Evolutionary conservation across 495 filamentous ascomycete genomes (phyloP).

Genomic region (Aspergillus funiculosus): DNA sequence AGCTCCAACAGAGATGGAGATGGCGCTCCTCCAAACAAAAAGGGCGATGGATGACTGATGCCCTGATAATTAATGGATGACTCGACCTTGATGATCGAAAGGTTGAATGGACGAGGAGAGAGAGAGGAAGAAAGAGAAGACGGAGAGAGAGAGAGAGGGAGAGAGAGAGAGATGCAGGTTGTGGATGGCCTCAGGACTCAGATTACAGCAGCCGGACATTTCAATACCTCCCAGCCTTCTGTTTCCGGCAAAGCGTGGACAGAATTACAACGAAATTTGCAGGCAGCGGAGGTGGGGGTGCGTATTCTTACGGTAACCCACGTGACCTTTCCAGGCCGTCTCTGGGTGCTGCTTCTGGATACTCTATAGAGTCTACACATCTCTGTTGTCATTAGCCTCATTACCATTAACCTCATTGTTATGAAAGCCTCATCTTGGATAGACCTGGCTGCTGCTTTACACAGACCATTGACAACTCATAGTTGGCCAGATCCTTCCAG

Average conservation of each 20-base stretch:
- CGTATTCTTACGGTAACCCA: conserved; percentile 16
- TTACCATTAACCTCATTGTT: background rate
- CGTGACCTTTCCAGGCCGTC: conserved; percentile 14
- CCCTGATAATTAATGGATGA: conserved; percentile 12
- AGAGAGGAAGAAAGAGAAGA: conserved; percentile 7
- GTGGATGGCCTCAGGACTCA: conserved; percentile 14
- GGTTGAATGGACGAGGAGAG: conserved; percentile 3
- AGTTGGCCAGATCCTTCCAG: background rate
- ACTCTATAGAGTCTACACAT: too few species aligned
- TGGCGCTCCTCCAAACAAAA: conserved; percentile 11
- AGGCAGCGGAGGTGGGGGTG: conserved; percentile 6
- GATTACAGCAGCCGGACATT: conserved; percentile 10
- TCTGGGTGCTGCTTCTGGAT: too few species aligned
- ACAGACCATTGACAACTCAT: conserved; percentile 12
- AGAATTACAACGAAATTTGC: background rate
- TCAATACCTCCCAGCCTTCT: background rate
- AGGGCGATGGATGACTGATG: conserved; percentile 1
- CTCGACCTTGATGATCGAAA: conserved; percentile 7
- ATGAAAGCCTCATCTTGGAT: too few species aligned
- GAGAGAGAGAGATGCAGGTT: conserved; percentile 8
- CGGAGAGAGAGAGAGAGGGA: conserved; percentile 10
- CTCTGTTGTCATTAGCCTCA: conserved; percentile 1
- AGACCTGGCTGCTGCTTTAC: too few species aligned
- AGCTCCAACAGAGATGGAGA: conserved; percentile 6
- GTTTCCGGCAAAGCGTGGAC: background rate